Evolutionary conservation across 208 protist species (phyloP).

Genomic region (Acanthamoeba royreba): DNA sequence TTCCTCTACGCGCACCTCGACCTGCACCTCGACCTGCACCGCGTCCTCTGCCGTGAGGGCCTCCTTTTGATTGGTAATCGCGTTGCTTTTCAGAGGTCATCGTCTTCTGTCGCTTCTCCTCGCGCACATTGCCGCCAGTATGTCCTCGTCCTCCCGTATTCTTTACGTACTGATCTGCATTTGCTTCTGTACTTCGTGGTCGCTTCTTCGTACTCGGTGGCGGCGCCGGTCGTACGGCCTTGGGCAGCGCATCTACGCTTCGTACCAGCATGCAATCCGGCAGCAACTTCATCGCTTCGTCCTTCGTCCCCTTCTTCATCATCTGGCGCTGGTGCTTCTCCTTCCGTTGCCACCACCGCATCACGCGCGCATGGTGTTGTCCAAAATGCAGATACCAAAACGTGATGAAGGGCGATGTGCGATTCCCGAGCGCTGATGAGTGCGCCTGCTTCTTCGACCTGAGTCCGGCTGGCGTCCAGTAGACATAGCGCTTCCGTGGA

Average conservation of each 20-base stretch:
- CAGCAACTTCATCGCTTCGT: too few species aligned
- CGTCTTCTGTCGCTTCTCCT: too few species aligned
- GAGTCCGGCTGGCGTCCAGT: background rate
- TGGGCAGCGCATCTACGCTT: background rate
- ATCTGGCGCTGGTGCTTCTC: background rate
- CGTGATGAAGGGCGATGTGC: background rate
- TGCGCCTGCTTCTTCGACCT: background rate
- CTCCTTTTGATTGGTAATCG: background rate
- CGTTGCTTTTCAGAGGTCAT: too few species aligned
- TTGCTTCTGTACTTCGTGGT: too few species aligned
- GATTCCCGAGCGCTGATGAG: background rate
- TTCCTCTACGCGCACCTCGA: too few species aligned
- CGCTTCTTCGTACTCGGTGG: background rate
- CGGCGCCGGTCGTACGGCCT: background rate
- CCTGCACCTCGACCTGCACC: too few species aligned
- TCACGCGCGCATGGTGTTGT: background rate
- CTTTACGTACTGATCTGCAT: too few species aligned
- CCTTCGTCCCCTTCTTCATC: background rate
- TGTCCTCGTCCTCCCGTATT: too few species aligned
- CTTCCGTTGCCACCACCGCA: background rate
- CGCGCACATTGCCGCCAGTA: too few species aligned
- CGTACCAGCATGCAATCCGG: background rate
- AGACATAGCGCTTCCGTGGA: background rate
- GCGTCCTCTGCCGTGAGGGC: too few species aligned
- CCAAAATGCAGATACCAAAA: background rate